Conservation (phyloP, 768 basidiomycete species). For the Pulveroboletus sp. region DNA sequence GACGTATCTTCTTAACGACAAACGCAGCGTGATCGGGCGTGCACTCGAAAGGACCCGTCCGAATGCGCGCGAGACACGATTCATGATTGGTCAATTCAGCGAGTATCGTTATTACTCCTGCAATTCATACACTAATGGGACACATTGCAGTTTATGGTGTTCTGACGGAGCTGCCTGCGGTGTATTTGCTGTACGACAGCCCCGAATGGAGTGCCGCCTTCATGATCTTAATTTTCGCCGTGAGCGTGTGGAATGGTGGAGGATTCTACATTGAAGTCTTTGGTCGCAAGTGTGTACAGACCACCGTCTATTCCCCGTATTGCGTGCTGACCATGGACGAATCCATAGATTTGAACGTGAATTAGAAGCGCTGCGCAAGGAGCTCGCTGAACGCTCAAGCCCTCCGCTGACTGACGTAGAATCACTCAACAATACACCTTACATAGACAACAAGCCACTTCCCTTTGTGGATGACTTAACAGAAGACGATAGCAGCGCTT, state of each 20-base stretch:
- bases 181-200: slow-evolving; percentile 80
- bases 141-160: slow-evolving; percentile 66
- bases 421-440: slow-evolving; percentile 36
- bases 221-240: slow-evolving; percentile 74
- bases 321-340: slow-evolving; percentile 5
- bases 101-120: slow-evolving; percentile 23
- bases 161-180: slow-evolving; percentile 80
- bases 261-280: slow-evolving; percentile 97
- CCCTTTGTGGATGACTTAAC: slow-evolving; percentile 19
- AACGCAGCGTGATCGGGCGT: slow-evolving; percentile 78
- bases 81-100: slow-evolving; percentile 86
- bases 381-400: slow-evolving; percentile 69
- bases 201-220: slow-evolving; percentile 74
- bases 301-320: background rate
- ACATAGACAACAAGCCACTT: slow-evolving; percentile 20
- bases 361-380: slow-evolving; percentile 84
- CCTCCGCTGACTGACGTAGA: slow-evolving; percentile 46
- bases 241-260: slow-evolving; percentile 94
- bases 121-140: background rate
- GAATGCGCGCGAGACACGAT: slow-evolving; percentile 60
- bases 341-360: slow-evolving; percentile 81
- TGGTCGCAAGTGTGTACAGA: slow-evolving; percentile 78
- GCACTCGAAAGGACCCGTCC: slow-evolving; percentile 57
- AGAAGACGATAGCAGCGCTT: slow-evolving; percentile 7
- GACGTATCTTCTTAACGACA: slow-evolving; percentile 83